These are phyloP conservation scores for Quambalaria eucalypti DNA, from an alignment of 1,284 basidiomycete genomes.

Conservation along the genomic window DNA sequence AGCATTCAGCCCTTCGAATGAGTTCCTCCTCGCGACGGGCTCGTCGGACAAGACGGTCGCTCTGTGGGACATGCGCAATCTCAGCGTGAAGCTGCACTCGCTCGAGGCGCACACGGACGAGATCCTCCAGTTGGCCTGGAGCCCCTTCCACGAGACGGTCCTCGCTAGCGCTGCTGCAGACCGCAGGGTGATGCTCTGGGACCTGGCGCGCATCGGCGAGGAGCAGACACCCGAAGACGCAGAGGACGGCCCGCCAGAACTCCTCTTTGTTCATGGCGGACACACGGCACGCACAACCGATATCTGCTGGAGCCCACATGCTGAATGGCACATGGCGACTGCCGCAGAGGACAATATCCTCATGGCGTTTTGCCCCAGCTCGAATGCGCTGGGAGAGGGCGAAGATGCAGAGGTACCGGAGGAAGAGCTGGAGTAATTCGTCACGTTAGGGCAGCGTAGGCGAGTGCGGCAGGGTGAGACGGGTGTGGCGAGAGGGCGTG, in stretches of 20 bases:
- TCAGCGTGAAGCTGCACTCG: conserved; percentile 67
- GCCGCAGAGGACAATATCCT: conserved; percentile 45
- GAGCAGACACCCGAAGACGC: conserved; percentile 42
- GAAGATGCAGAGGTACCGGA: conserved; percentile 11
- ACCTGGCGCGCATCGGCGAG: conserved; percentile 79
- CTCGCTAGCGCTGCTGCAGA: conserved; percentile 65
- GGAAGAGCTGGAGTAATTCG: conserved; percentile 11
- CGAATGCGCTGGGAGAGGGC: conserved; percentile 9
- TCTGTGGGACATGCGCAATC: conserved; percentile 78
- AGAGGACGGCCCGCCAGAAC: conserved; percentile 45
- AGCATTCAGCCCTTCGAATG: conserved; percentile 74
- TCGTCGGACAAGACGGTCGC: conserved; percentile 88
- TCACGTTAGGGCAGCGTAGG: too few relatives aligned
- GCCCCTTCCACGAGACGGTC: conserved; percentile 63
- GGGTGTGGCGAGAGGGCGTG: too few relatives aligned
- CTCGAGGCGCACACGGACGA: conserved; percentile 93
- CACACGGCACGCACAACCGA: conserved; percentile 43
- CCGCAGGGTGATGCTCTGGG: conserved; percentile 89
- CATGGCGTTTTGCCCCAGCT: conserved; percentile 27
- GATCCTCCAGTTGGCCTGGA: conserved; percentile 88
- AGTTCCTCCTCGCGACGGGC: conserved; percentile 81
- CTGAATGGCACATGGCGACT: conserved; percentile 38
- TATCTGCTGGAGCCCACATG: conserved; percentile 40
- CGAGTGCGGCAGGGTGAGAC: too few relatives aligned
- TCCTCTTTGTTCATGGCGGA: conserved; percentile 45